Conservation (phyloP, 495 filamentous ascomycete species). For the Aspergillus asperescens region DNA sequence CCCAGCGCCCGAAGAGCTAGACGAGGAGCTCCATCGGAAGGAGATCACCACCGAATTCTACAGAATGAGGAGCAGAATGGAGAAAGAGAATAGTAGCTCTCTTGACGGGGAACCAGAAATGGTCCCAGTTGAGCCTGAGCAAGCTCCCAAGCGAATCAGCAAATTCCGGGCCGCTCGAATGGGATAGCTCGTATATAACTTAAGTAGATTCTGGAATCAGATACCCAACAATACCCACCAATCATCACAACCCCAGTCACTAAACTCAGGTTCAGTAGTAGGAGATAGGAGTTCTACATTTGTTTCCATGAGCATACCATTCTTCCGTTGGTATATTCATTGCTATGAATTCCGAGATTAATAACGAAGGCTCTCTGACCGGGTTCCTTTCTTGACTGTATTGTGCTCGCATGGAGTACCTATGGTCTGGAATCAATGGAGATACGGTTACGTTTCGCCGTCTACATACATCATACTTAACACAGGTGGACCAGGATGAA, state of each 20-base stretch:
- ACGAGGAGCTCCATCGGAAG: conserved; percentile 64
- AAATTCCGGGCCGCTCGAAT: conserved; percentile 84
- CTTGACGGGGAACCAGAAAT: conserved; percentile 53
- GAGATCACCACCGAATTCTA: conserved; percentile 79
- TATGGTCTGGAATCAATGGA: conserved; percentile 18
- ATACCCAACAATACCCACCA: conserved; percentile 4
- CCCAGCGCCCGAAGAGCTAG: conserved; percentile 65
- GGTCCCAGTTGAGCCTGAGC: conserved; percentile 54
- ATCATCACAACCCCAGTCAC: neutral
- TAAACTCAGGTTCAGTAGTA: neutral
- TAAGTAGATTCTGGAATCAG: conserved; percentile 7
- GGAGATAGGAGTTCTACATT: neutral
- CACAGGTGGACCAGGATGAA: neutral
- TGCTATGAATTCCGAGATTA: conserved; percentile 22
- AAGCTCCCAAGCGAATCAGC: conserved; percentile 70
- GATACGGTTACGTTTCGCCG: conserved; percentile 27
- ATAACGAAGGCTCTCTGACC: conserved; percentile 26
- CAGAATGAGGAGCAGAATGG: conserved; percentile 69
- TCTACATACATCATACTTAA: conserved; percentile 17
- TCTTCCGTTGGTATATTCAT: conserved; percentile 17
- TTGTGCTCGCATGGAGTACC: conserved; percentile 24
- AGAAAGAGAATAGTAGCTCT: conserved; percentile 75
- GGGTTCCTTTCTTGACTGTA: conserved; percentile 20
- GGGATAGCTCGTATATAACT: conserved; percentile 28
- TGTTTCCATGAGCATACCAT: conserved; percentile 13